Evolutionary conservation across 768 basidiomycete genomes (phyloP).

Genomic region (Podaxis sp.): DNA sequence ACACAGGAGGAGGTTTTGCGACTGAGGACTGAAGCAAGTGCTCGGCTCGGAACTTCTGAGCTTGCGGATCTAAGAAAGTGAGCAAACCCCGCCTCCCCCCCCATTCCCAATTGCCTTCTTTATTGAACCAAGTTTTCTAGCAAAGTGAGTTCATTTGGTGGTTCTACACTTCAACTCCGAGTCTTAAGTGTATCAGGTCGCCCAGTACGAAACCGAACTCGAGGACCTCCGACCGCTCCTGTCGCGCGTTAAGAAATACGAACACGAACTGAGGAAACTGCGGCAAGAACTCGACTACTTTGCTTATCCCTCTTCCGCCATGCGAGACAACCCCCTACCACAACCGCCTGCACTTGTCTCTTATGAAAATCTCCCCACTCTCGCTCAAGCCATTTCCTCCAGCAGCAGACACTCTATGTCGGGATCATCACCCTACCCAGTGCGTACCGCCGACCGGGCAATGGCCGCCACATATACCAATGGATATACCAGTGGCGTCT

Average conservation of each 20-base stretch:
- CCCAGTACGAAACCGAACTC: constrained; percentile 27
- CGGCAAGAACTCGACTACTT: constrained; percentile 6
- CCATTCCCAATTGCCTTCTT: not conserved
- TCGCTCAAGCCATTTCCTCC: constrained; percentile 25
- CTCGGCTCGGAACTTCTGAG: not conserved
- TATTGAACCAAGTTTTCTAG: not conserved
- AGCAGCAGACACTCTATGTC: constrained; percentile 1
- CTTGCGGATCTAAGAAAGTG: not conserved
- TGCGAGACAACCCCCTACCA: constrained; percentile 38
- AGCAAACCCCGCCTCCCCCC: not conserved
- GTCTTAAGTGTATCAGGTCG: constrained; percentile 16
- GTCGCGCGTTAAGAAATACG: constrained; percentile 12
- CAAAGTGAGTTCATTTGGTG: not conserved
- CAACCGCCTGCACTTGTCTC: constrained; percentile 51
- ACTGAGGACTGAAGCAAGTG: not conserved
- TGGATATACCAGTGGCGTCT: not conserved
- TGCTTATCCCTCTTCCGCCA: not conserved
- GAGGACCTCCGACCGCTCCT: constrained; percentile 29
- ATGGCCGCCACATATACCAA: not conserved
- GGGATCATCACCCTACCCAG: not conserved
- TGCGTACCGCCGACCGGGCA: not conserved
- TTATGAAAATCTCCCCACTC: constrained; percentile 37
- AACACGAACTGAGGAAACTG: not conserved
- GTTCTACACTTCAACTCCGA: not conserved
- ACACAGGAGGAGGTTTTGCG: not conserved